Evolutionary conservation across 371 early-diverging fungal species (phyloP), one percentile per base, ranked within the genome.

Genomic region (Lichtheimia corymbifera): DNA sequence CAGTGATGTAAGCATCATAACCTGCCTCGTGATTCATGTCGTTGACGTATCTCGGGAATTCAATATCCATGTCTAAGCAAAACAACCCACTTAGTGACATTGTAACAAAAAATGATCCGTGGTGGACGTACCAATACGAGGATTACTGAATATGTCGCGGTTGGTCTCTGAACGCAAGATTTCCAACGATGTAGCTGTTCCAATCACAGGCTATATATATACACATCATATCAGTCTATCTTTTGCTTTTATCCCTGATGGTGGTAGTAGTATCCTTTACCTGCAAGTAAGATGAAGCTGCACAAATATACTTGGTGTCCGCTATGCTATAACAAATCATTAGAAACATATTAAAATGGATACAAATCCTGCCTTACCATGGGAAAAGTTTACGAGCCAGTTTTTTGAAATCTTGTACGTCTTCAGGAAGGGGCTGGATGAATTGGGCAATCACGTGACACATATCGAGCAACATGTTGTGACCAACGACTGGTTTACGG

Each of bases 1-100:
- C 97, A 6, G 97, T 95, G 59, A 88, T 79, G 55, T 88, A 95
- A 0, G 95, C 91, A 65, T 96, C 97, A 63, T 88, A 96, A 2
- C 94, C 97, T 17, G 97, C 97, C 68, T 96, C 95, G 67, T 96
- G 97, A 42, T 85, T 81, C 59, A 67, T 82, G 22, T 72, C 77
- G 18, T 66, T 64, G 3, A 76, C 22, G 51, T 82, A 82, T 2
- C 74, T 71, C 45, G 77, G 70, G 44, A 73, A 78, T 12, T 59
- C 74, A 53, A 70, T 55, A 18, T 74, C 69, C 64, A 73, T 67
- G 40, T 82, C 76, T 74, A 59, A 58, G 14, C n/a, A 28, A 17
- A 11, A n/a, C 18, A 40, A 28, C 12, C 22, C 22, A 22, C 22
- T 22, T 55, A 3, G n/a, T 15, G 51, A 15, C 5, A 7, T 7